phyloP scores from a whole-genome alignment of 345 rosid species.

The Boechera stricta region DNA sequence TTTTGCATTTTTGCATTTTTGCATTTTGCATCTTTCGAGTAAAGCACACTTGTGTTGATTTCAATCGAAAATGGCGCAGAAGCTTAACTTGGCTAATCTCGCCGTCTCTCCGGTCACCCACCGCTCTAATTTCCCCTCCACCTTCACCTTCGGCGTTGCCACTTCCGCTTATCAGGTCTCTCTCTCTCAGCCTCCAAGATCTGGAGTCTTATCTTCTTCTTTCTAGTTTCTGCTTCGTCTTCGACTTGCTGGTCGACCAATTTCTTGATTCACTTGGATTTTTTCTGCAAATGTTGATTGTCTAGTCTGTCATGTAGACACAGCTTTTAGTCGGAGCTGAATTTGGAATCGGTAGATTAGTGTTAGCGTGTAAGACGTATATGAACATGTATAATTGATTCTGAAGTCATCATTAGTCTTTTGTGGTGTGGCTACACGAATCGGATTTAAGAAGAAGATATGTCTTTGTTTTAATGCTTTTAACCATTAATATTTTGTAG shows the following conservation, averaged over 20 bases:
- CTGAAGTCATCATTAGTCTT: no score
- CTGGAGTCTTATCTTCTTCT: conserved; percentile 5
- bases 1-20: no score
- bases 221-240: not conserved
- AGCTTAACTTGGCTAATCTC: conserved; percentile 36
- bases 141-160: conserved; percentile 63
- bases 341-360: no score
- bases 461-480: not conserved
- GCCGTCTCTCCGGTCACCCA: conserved; percentile 31
- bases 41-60: not conserved
- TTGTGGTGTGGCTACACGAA: not conserved
- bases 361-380: no score
- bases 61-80: conserved; percentile 43
- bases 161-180: conserved; percentile 68
- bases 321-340: no score
- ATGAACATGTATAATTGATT: no score
- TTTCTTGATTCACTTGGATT: not conserved
- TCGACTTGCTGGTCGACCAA: not conserved
- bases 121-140: conserved; percentile 55
- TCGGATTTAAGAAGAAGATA: not conserved
- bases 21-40: no score
- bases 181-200: conserved; percentile 14
- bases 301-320: no score
- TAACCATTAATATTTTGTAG: no score
- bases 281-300: conserved; percentile 9